Evolutionary conservation across 1,139 yeast species (phyloP), one percentile per base, ranked within the genome.

Genomic region (Hyphopichia fennica): DNA sequence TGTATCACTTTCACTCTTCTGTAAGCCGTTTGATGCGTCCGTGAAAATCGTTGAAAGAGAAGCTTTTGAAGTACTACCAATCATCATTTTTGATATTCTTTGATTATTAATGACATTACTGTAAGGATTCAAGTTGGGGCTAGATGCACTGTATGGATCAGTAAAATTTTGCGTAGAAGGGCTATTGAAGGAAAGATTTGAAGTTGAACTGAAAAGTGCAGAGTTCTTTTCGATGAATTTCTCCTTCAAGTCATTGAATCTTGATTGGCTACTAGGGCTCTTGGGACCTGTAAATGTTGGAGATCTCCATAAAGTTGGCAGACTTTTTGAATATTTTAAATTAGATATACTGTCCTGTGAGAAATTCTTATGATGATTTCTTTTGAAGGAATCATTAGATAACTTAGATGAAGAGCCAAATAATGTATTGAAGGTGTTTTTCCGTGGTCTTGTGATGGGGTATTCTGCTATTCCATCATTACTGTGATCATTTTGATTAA

Each of bases 301-400:
- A n/a, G n/a, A n/a, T 35, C 14, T 40, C 39, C 39, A 37, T 20
- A 37, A 22, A 30, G 39, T 38, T 8, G 52, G 47, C 5, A 45
- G 41, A 35, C 53, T 49, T 17, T 33, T 41, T n/a, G 50, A 44
- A 22, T 45, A 27, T 25, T 35, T 45, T 13, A 47, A 38, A 37
- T 37, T 39, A 14, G 37, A 32, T 10, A 22, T 18, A 18, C 15
- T 35, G 20, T 23, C 29, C 4, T 23, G 20, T 3, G 16, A 7
- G 3, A 11, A 17, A n/a, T 25, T 14, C 8, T 9, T 18, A 23
- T 28, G 18, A 19, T 15, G 23, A 3, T n/a, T 7, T 37, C n/a
- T 37, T 13, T 20, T 37, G 20, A 29, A 14, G 10, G 37, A n/a
- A 13, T 38, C 37, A 3, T 20, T 34, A 7, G 34, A 25, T 20